These are phyloP conservation scores for Wickerhamiella musiphila DNA, from an alignment of 805 yeast species.

Conservation along the genomic window DNA sequence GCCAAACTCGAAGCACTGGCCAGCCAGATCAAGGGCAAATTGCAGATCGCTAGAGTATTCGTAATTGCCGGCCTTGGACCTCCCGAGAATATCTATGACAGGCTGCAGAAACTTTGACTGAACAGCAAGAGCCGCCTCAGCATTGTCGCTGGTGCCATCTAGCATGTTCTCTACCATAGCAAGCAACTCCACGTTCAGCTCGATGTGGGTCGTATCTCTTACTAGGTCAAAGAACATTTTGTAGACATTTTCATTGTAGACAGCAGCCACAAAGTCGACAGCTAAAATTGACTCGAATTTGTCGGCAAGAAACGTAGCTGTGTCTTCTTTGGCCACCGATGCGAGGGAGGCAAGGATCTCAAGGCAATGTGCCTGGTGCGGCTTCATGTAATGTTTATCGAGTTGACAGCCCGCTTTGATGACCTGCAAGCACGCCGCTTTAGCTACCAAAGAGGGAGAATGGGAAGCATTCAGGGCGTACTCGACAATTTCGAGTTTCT, in stretches of 20 bases:
- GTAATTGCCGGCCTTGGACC: slow-evolving; percentile 4
- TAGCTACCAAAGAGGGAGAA: slow-evolving; percentile 5
- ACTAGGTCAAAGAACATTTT: slow-evolving; percentile 46
- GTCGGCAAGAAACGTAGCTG: slow-evolving; percentile 58
- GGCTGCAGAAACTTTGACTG: slow-evolving; percentile 11
- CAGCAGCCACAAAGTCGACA: slow-evolving; percentile 25
- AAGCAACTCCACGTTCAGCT: slow-evolving; percentile 44
- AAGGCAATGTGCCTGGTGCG: slow-evolving; percentile 19
- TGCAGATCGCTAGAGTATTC: slow-evolving; percentile 46
- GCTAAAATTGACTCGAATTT: slow-evolving; percentile 41
- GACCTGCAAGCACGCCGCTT: slow-evolving; percentile 8
- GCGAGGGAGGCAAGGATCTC: slow-evolving; percentile 29
- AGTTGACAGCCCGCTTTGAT: slow-evolving; percentile 6
- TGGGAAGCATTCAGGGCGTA: slow-evolving; percentile 5
- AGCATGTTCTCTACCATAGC: slow-evolving; percentile 52
- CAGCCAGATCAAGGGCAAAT: slow-evolving; percentile 34
- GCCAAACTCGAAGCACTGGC: slow-evolving; percentile 17
- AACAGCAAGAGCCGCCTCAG: slow-evolving; percentile 4
- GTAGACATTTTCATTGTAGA: slow-evolving; percentile 24
- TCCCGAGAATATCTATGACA: slow-evolving; percentile 6
- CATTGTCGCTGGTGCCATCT: slow-evolving; percentile 27
- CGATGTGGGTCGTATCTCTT: slow-evolving; percentile 58
- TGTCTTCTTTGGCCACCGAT: slow-evolving; percentile 60
- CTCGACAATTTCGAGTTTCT: slow-evolving; percentile 8
- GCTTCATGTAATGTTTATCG: slow-evolving; percentile 11